Evolutionary conservation across 192 early-diverging fungal species (phyloP), one percentile per base, ranked within the genome.

Genomic region (Coemansia sp.): DNA sequence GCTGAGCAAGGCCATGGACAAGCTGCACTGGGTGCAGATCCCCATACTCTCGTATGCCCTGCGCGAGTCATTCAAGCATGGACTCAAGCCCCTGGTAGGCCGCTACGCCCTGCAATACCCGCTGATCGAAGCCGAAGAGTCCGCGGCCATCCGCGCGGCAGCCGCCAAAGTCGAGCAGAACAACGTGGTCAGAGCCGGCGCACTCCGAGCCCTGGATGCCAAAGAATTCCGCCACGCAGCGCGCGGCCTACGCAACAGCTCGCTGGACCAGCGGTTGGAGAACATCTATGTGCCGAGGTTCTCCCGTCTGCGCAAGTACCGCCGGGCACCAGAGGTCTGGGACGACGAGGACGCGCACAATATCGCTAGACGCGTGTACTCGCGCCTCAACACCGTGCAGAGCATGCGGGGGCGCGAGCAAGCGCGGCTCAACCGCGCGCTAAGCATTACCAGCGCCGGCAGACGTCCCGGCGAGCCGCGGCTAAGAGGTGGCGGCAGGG

Each of bases 281-380:
- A 68, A 60, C 48, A 48, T 61, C 23, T 59, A 62, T 55, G 72
- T 80, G 54, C 77, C 72, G 18, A 25, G 61, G 7, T 80, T 80
- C 62, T 74, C 77, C 32, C 59, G 64, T 4, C 45, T 74, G 54
- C 71, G 67, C 57, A 80, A 80, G 55, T 80, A 69, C 52, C 56
- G 68, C 1, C 64, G 77, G 1, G 77, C 77, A 10, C 64, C 71
- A 9, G 77, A 80, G 28, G 77, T 80, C 10, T 80, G 77, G 77
- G 77, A 80, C 62, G 77, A 80, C 51, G 48, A 56, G 2, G 77
- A 80, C n/a, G 77, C 77, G 0, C 72, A 64, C 36, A 61, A 64
- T 2, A 80, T 80, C 45, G 68, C 65, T 36, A 54, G 68, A 57
- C 63, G 64, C 14, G 76, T 79, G n/a, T 36, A 36, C 22, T 48